Evolutionary conservation across 305 asterid species (phyloP).

Genomic region (Rubia tinctorum): DNA sequence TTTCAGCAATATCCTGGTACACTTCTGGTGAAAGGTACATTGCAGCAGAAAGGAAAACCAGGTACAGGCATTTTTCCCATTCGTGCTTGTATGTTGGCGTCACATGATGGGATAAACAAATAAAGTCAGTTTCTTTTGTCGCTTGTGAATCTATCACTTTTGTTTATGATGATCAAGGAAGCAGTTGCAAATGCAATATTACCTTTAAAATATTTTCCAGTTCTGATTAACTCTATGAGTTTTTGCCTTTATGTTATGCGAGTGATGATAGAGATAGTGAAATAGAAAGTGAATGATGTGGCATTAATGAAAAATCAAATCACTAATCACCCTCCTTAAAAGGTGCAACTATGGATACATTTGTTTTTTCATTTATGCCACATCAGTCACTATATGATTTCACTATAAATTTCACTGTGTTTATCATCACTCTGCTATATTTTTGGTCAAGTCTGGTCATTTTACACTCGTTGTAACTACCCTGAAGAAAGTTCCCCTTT

Average conservation of each 20-base stretch:
- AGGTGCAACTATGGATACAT: too few relatives aligned
- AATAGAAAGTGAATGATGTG: too few relatives aligned
- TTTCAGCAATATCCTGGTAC: slow-evolving; percentile 89
- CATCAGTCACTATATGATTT: too few relatives aligned
- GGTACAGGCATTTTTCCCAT: slow-evolving; percentile 35
- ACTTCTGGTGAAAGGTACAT: slow-evolving; percentile 61
- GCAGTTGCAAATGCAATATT: not conserved
- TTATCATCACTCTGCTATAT: slow-evolving; percentile 42
- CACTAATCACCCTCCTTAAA: too few relatives aligned
- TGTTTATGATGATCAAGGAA: not conserved
- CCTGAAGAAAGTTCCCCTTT: not conserved
- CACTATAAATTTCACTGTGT: too few relatives aligned
- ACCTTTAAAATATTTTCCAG: not conserved
- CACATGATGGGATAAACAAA: not conserved
- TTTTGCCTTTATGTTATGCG: not conserved
- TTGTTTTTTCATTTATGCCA: too few relatives aligned
- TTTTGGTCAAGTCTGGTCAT: not conserved
- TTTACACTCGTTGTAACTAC: too few relatives aligned
- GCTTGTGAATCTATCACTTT: not conserved
- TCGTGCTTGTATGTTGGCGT: not conserved
- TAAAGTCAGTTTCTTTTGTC: too few relatives aligned
- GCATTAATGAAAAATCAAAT: too few relatives aligned
- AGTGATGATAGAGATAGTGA: too few relatives aligned
- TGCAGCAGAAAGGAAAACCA: slow-evolving; percentile 53
- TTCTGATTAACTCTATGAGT: not conserved